These are phyloP conservation scores for Colletotrichum ledebouriae DNA, from an alignment of 2,329 filamentous ascomycete species.

Conservation along the genomic window DNA sequence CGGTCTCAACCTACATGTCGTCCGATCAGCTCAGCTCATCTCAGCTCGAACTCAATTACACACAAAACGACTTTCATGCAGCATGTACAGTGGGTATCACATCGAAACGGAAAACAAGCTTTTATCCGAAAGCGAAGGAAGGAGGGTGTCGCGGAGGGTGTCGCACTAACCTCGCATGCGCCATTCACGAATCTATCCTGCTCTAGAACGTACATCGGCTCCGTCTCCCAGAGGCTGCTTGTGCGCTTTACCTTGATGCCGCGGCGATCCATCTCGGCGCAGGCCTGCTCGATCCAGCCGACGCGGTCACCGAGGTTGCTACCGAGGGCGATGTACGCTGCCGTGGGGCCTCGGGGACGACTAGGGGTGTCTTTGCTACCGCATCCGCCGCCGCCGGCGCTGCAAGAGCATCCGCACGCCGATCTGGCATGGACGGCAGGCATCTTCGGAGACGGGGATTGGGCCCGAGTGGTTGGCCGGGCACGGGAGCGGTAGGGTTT, in stretches of 20 bases:
- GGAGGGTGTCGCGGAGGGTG: conserved; percentile 5
- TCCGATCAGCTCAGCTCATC: conserved; percentile 28
- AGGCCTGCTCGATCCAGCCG: conserved; percentile 86
- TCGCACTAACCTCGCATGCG: conserved; percentile 81
- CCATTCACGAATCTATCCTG: conserved; percentile 93
- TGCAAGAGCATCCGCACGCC: conserved; percentile 52
- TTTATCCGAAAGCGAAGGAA: conserved; percentile 7
- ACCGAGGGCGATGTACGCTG: conserved; percentile 87
- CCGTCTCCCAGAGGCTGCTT: conserved; percentile 93
- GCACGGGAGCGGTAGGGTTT: conserved; percentile 21
- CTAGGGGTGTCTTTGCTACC: conserved; percentile 45
- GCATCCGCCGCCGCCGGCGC: conserved; percentile 47
- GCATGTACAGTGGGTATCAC: not conserved
- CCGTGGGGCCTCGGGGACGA: conserved; percentile 51
- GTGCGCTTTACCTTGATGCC: conserved; percentile 83
- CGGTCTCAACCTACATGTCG: conserved; percentile 79
- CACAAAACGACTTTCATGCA: not conserved
- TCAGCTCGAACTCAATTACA: conserved; percentile 2
- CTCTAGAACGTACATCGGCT: conserved; percentile 95
- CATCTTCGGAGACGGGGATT: conserved; percentile 29
- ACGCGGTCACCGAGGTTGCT: conserved; percentile 93
- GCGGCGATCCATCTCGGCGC: conserved; percentile 78
- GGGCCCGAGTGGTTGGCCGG: conserved; percentile 14
- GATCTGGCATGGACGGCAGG: conserved; percentile 43
- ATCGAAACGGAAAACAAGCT: not conserved